Conservation (phyloP, 2,329 filamentous ascomycete genomes). For the Juglanconis sp. region DNA sequence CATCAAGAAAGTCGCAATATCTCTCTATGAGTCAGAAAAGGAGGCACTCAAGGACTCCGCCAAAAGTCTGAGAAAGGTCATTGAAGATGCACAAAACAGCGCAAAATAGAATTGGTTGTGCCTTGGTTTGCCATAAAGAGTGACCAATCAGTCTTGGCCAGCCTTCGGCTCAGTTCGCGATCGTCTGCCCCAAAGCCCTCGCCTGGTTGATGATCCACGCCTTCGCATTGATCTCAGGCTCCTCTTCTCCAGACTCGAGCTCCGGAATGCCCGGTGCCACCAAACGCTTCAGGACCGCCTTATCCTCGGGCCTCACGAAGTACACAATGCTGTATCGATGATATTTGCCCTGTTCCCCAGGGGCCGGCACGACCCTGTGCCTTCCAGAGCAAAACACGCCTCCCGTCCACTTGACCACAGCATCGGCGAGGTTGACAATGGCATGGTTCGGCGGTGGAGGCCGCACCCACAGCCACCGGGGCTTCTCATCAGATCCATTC, state of each 20-base stretch:
- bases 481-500: background rate
- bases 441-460: slow-evolving; percentile 29
- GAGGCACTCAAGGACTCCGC: background rate
- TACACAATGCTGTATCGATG: slow-evolving; percentile 19
- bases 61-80: background rate
- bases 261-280: slow-evolving; percentile 16
- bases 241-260: slow-evolving; percentile 1
- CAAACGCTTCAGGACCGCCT: slow-evolving; percentile 17
- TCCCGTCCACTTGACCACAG: slow-evolving; percentile 32
- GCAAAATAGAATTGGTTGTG: no score
- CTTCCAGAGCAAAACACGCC: slow-evolving; percentile 30
- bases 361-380: slow-evolving; percentile 32
- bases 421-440: slow-evolving; percentile 36
- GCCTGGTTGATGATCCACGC: slow-evolving; percentile 18
- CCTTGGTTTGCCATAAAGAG: background rate
- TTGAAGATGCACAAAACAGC: background rate
- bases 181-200: slow-evolving; percentile 1
- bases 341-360: slow-evolving; percentile 19
- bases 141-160: background rate
- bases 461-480: slow-evolving; percentile 31
- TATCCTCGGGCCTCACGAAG: slow-evolving; percentile 20
- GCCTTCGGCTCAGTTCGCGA: background rate
- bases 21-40: background rate
- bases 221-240: slow-evolving; percentile 14
- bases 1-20: background rate